Evolutionary conservation across 1,139 yeast genomes (phyloP), one percentile per base, ranked within the genome.

Genomic region (Arxiozyma bovina): DNA sequence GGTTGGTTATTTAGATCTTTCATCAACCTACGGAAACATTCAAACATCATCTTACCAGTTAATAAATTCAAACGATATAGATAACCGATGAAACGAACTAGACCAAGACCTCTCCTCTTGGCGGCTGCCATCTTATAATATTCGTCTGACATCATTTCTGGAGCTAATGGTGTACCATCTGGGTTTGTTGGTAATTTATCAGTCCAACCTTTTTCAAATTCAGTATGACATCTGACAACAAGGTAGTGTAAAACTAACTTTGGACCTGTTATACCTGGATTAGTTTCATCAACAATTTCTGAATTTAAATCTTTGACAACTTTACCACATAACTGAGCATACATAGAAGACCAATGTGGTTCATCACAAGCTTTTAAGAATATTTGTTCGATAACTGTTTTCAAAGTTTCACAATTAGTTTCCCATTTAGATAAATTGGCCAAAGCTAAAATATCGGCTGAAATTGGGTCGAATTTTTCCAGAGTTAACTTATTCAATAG

Each of bases 351-450:
- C 98, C 98, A 93, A 72, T 90, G 94, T 50, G 97, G 96, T 75
- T 93, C 99, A 72, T 93, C 99, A 71, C 94, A 86, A 22, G 99
- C 99, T 75, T 93, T 93, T 59, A 93, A 94, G 74, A 91, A 93
- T 0, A 96, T 87, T 56, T 87, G 80, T 63, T 87, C 88, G 59
- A 93, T 83, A 57, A 91, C 88, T 67, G 81, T 82, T 69, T 86
- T 85, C 60, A 91, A 77, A 18, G 97, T 85, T 63, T 81, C 78
- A 50, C 95, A 95, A 43, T 66, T 58, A 48, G 79, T 83, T 74
- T 93, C 98, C 81, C 85, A 85, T 74, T 81, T 80, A 30, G 97
- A 85, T 77, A 91, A 98, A 56, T 85, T 79, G 38, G 96, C 90
- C n/a, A 69, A 94, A 78, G 50, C 75, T 78, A 64, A 91, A 74